phyloP scores from a whole-genome alignment of 139 green algal species.

The Asterochloris erici region DNA sequence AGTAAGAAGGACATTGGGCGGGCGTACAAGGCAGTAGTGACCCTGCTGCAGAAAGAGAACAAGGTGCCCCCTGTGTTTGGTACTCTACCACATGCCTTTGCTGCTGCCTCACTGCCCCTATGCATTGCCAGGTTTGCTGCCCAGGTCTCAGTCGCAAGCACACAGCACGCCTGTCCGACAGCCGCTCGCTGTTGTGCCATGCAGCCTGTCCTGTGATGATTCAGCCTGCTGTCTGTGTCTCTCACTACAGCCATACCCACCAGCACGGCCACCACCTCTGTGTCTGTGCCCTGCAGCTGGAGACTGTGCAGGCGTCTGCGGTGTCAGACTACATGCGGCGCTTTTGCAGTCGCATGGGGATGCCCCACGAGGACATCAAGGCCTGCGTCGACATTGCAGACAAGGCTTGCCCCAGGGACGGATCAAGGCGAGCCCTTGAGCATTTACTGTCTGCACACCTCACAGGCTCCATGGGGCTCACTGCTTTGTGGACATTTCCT shows the following conservation, averaged over 20 bases:
- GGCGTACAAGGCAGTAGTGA: conserved; percentile 60
- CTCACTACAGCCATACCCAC: too few relatives aligned
- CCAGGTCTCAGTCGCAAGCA: neutral
- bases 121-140: neutral
- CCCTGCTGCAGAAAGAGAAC: neutral
- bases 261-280: too few relatives aligned
- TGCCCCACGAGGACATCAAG: conserved; percentile 30
- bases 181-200: neutral
- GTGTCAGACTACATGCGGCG: conserved; percentile 41
- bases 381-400: conserved; percentile 18
- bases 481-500: neutral
- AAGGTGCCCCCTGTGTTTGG: neutral
- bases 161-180: neutral
- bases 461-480: neutral
- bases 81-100: neutral
- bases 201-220: neutral
- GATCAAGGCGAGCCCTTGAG: conserved; percentile 16
- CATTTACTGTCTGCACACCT: conserved; percentile 2
- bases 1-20: conserved; percentile 74
- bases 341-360: conserved; percentile 47
- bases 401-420: conserved; percentile 10
- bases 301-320: neutral
- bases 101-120: neutral
- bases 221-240: too few relatives aligned
- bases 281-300: too few relatives aligned